Base-by-base conservation (phyloP, 352 stramenopile genomes). In the Phytophthora citricola region DNA sequence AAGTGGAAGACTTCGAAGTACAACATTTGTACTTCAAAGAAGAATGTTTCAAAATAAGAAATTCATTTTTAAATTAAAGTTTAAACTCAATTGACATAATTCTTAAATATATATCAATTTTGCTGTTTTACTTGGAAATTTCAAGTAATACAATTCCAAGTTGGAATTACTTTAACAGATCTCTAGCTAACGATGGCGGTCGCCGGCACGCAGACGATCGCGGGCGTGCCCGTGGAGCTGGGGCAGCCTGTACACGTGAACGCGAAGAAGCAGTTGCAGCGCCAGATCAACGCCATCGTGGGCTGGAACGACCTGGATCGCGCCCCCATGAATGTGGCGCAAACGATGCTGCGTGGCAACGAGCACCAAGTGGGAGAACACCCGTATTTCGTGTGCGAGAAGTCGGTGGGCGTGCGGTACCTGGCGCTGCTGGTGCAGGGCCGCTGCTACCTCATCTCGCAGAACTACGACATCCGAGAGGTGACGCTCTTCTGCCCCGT, bases 381-480 rank as follows among this genome's bases (percentile, higher is more conserved):
- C 60, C 81, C 84, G 63, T 95, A 95, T 62, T 92, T 95, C 69
- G 87, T 95, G 53, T 92, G 87, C 56, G 87, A 93, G 51, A 78
- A 83, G 45, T 92, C 84, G 1, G 85, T 93, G 9, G 87, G 87
- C 51, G 77, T 94, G 41, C 84, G 84, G 34, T 94, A 91, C 53
- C 66, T 95, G 14, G 84, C 79, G 39, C 69, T 95, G 62, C 76
- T 95, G 27, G 78, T 94, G 44, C 79, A 92, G 39, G 84, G 87
- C 2, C 84, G 74, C 5, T 95, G 87, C 76, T 95, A 95, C 60
- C 67, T 95, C 39, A 85, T 95, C 38, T 81, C 81, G 24, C 85
- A 86, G 51, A 95, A 89, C 63, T 95, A 94, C 63, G 87, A 95
- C 32, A 86, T 95, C 17, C 84, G 87, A 20, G 87, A 95, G 53